Base-by-base conservation (phyloP, 1,139 yeast species). In the Candida glucosophila region DNA sequence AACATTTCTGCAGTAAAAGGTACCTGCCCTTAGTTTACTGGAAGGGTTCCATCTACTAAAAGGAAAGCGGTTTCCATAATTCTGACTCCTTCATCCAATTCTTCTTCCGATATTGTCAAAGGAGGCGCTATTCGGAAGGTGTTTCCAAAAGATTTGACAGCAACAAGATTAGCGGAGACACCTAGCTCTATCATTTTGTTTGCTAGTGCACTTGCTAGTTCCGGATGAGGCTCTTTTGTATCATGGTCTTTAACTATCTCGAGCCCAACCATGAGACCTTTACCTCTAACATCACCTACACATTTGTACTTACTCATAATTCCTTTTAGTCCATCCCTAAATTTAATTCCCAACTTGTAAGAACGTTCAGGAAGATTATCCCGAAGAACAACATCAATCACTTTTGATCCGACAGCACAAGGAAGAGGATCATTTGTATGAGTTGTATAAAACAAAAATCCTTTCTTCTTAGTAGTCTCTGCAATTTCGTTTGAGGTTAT, bases 361-460 rank as follows among this genome's bases (percentile, higher is more conserved):
- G 90, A 95, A 8, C 62, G 56, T 5, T 55, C 47, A 40, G 85
- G 66, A 38, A 90, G 77, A 14, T 60, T 67, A 4, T 65, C 55
- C 27, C 77, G 57, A 8, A 86, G 67, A 24, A 90, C 66, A 39
- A 74, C 70, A 26, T 68, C 75, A 17, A 90, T 57, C 11, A 88
- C 94, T 43, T 77, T 77, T 25, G 70, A 63, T 5, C 90, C 95
- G 29, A 90, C 71, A 34, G 88, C 73, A 22, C 92, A 67, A 2
- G 88, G 97, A 35, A 90, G 62, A 25, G 98, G 97, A 51, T 90
- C 90, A 28, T 98, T 98, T 35, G 98, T 98, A 48, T 81, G 90
- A 0, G 98, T 90, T 4, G 97, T 88, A 15, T 22, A 22, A 10
- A 22, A 22, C 9, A 22, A 17, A 19, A 23, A 18, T 27, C 98